Evolutionary conservation across 208 protist species (phyloP).

Genomic region (Crithidia brevicula): DNA sequence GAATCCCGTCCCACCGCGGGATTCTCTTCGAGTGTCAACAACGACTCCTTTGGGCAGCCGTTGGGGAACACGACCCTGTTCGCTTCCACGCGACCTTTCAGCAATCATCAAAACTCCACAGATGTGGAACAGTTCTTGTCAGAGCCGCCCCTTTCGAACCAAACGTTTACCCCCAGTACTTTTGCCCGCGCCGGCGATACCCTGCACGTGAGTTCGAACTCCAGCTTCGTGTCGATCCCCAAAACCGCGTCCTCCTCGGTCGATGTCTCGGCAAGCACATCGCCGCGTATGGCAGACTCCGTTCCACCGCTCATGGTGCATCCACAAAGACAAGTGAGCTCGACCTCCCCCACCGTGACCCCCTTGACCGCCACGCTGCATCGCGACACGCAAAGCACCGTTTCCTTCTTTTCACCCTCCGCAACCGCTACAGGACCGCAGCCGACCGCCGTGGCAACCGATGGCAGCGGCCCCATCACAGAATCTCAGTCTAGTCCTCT

Average conservation of each 20-base stretch:
- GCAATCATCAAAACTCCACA: slow-evolving; percentile 10
- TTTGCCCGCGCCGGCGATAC: background rate
- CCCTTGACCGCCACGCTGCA: background rate
- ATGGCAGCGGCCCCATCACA: background rate
- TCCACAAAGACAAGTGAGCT: slow-evolving; percentile 1
- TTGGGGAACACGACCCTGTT: slow-evolving; percentile 35
- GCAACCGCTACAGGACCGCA: background rate
- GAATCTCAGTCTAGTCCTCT: background rate
- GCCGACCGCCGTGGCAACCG: background rate
- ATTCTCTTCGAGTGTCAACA: slow-evolving; percentile 18
- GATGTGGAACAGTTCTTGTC: slow-evolving; percentile 51
- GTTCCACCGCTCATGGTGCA: slow-evolving; percentile 5
- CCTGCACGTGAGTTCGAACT: slow-evolving; percentile 25
- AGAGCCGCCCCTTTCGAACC: slow-evolving; percentile 11
- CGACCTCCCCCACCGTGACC: background rate
- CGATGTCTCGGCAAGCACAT: slow-evolving; percentile 6
- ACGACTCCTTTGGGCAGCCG: slow-evolving; percentile 51
- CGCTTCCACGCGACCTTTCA: slow-evolving; percentile 45
- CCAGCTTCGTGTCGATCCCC: slow-evolving; percentile 38
- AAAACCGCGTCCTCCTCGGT: slow-evolving; percentile 9
- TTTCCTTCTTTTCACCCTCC: slow-evolving; percentile 4
- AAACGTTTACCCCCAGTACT: slow-evolving; percentile 10
- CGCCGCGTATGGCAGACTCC: background rate
- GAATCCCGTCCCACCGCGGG: background rate
- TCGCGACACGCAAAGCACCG: slow-evolving; percentile 1